Percentiles rank a stretch among this genome's conserved stretches.
Conservation (phyloP, 129 eudicot genomes). For the Dittrichia graveolens region DNA sequence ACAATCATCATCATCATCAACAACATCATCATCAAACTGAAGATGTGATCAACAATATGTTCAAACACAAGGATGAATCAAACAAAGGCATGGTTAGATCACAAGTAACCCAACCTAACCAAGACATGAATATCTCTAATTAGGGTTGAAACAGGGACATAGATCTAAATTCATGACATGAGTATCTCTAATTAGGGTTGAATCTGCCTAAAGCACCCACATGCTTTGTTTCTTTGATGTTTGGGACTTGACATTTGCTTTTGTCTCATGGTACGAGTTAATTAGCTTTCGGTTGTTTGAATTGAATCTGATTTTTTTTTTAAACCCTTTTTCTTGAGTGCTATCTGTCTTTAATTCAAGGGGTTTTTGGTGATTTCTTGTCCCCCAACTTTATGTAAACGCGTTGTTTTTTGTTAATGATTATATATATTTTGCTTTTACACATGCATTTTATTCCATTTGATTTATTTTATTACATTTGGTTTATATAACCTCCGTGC, state of each 20-base stretch:
- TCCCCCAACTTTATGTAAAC: constrained; percentile 42
- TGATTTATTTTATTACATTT: constrained; percentile 3
- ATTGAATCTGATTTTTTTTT: constrained; percentile 12
- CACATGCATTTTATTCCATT: constrained; percentile 16
- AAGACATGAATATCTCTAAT: not conserved
- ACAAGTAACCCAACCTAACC: constrained; percentile 19
- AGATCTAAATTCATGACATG: constrained; percentile 10
- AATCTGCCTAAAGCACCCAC: constrained; percentile 24
- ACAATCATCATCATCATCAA: constrained; percentile 41
- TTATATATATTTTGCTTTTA: constrained; percentile 9
- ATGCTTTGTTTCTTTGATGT: constrained; percentile 35
- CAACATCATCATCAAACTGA: constrained; percentile 37
- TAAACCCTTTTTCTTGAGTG: constrained; percentile 32
- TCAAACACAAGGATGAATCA: constrained; percentile 16
- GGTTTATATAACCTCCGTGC: no score
- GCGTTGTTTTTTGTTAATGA: constrained; percentile 29
- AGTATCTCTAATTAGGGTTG: constrained; percentile 25
- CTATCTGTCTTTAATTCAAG: constrained; percentile 30
- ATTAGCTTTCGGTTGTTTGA: constrained; percentile 37
- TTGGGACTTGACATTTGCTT: constrained; percentile 34
- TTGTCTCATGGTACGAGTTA: constrained; percentile 35
- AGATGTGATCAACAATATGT: constrained; percentile 7
- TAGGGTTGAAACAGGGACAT: constrained; percentile 19
- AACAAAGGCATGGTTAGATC: constrained; percentile 22
- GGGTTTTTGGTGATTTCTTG: constrained; percentile 40